Base-by-base conservation (phyloP, 2,329 filamentous ascomycete genomes). In the Drechslerella stenobrocha region DNA sequence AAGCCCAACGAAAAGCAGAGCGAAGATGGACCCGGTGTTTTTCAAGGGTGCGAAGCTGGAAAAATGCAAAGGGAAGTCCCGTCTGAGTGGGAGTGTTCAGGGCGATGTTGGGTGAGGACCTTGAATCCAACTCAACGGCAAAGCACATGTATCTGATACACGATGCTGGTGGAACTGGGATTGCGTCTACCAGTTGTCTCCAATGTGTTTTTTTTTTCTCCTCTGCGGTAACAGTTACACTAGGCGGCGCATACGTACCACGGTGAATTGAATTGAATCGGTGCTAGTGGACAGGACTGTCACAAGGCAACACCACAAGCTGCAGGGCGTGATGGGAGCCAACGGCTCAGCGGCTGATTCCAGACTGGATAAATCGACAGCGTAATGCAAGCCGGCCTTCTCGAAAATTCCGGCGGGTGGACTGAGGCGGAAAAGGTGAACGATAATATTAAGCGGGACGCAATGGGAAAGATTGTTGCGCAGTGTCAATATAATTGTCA, bases 131-230 rank as follows among this genome's bases (percentile, higher is more conserved):
- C 28, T 11, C 28, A 30, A 30, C 28, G 11, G 28, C 28, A 30
- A 11, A 30, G 11, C 28, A 30, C 28, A 30, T 30, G 28, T 30
- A 30, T 11, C 28, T 5, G 5, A 30, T 11, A 11, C n/a, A n/a
- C n/a, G n/a, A n/a, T n/a, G n/a, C n/a, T n/a, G n/a, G n/a, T n/a
- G n/a, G n/a, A n/a, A n/a, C n/a, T n/a, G n/a, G n/a, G n/a, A n/a
- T n/a, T n/a, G n/a, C n/a, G n/a, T n/a, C 28, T 30, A 30, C 5
- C 28, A 5, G 28, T 30, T 58, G 34, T 42, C 58, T 65, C 60
- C n/a, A n/a, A 52, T 57, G 56, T 37, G 56, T 52, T 57, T 35
- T 46, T 65, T 24, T 24, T 8, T 51, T 32, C 26, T 48, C n/a
- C 32, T 32, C 53, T 15, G 37, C 28, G 45, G 30, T 22, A 37